Conservation (phyloP, 1,284 basidiomycete genomes). For the Puccinia hordei region DNA sequence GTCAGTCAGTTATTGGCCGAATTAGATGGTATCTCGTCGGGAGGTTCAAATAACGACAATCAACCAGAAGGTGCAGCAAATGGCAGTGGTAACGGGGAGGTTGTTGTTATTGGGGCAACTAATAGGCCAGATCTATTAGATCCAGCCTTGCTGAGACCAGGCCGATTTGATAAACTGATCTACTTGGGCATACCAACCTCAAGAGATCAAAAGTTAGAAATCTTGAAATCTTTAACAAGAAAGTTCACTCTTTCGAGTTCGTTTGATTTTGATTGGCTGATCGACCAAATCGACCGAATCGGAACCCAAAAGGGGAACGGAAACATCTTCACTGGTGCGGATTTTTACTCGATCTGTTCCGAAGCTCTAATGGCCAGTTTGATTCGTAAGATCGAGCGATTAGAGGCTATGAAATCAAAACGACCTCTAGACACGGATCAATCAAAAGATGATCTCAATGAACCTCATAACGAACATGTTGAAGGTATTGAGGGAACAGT, state of each 20-base stretch:
- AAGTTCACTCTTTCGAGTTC: conserved; percentile 81
- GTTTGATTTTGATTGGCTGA: conserved; percentile 70
- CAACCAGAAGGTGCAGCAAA: conserved; percentile 39
- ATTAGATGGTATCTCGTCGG: conserved; percentile 61
- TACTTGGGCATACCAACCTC: conserved; percentile 91
- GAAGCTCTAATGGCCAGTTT: conserved; percentile 88
- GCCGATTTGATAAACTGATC: conserved; percentile 95
- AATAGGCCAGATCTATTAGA: conserved; percentile 62
- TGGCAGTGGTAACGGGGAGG: conserved; percentile 59
- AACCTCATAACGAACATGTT: conserved; percentile 62
- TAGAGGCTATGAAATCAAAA: conserved; percentile 49
- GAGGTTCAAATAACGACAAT: conserved; percentile 16
- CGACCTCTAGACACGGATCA: conserved; percentile 51
- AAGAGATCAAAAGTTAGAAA: conserved; percentile 81
- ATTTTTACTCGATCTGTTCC: conserved; percentile 95
- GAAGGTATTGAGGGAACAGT: conserved; percentile 69
- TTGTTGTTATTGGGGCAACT: conserved; percentile 63
- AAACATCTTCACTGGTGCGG: conserved; percentile 75
- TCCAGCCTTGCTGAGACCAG: conserved; percentile 61
- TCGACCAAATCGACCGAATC: conserved; percentile 60
- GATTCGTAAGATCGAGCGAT: conserved; percentile 75
- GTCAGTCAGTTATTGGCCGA: conserved; percentile 62
- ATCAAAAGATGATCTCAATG: background rate
- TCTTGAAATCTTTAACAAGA: conserved; percentile 84
- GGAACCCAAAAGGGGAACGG: conserved; percentile 57